Percentiles rank a stretch among this genome's conserved stretches.
Evolutionary conservation across 331 rosid genomes (phyloP).

Genomic region (Quercus phellos): DNA sequence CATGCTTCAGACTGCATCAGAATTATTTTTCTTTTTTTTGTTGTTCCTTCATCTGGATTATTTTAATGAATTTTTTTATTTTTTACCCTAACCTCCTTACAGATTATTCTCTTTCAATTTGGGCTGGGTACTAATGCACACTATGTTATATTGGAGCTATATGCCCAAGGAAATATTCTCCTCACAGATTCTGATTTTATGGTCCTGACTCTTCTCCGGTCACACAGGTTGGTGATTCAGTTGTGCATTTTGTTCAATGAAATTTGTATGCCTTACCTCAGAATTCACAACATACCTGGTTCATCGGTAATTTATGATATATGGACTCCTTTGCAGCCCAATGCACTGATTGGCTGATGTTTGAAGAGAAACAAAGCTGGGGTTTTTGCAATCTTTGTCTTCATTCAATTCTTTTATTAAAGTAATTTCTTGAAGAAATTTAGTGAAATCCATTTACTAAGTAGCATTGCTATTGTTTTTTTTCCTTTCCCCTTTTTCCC

Average conservation of each 20-base stretch:
- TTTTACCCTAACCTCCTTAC: slow-evolving; percentile 12
- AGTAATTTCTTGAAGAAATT: background rate
- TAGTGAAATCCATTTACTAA: background rate
- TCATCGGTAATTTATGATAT: background rate
- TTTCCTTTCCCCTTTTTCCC: background rate
- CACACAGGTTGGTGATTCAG: slow-evolving; percentile 64
- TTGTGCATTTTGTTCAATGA: background rate
- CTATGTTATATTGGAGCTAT: slow-evolving; percentile 89
- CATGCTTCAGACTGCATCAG: background rate
- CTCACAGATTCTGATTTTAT: slow-evolving; percentile 75
- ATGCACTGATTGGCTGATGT: background rate
- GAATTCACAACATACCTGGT: background rate
- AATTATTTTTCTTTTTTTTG: background rate
- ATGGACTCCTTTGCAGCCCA: background rate
- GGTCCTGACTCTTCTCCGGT: slow-evolving; percentile 92
- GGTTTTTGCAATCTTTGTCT: background rate
- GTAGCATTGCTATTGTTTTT: background rate
- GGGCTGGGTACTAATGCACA: slow-evolving; percentile 83
- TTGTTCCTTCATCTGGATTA: background rate
- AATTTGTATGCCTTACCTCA: background rate
- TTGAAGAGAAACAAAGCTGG: background rate
- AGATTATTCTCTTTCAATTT: slow-evolving; percentile 94
- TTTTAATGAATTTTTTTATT: background rate
- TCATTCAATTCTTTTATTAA: background rate
- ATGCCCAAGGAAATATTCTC: slow-evolving; percentile 91